A percentile compares a stretch with the other conserved stretches of the same genome.
These are phyloP conservation scores for Suillus spraguei DNA, from an alignment of 768 basidiomycete species.

Conservation along the genomic window DNA sequence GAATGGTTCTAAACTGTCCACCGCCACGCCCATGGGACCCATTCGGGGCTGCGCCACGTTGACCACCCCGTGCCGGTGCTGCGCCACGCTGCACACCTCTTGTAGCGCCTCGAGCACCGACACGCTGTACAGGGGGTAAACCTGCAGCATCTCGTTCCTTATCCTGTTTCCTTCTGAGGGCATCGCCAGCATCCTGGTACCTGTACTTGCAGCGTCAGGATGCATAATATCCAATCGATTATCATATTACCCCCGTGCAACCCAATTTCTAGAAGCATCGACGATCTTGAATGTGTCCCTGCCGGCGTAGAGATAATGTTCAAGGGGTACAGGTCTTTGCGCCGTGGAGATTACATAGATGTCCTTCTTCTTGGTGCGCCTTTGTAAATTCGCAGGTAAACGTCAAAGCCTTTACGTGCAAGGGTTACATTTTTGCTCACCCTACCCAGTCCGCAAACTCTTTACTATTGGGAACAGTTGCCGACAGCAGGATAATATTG, in stretches of 20 bases:
- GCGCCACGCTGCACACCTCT: constrained; percentile 49
- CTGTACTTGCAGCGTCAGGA: constrained; percentile 41
- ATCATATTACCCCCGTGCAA: constrained; percentile 76
- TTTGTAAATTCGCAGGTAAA: constrained; percentile 32
- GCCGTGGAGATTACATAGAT: constrained; percentile 98
- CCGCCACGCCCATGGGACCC: constrained; percentile 47
- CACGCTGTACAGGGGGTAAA: constrained; percentile 79
- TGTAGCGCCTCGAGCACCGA: constrained; percentile 78
- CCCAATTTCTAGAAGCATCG: constrained; percentile 65
- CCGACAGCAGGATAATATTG: constrained; percentile 95
- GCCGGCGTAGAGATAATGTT: constrained; percentile 97
- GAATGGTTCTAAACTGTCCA: constrained; percentile 56
- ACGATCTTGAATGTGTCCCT: constrained; percentile 93
- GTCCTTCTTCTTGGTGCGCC: constrained; percentile 98
- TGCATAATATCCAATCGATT: background rate
- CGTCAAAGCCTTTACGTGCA: background rate
- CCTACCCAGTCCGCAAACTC: constrained; percentile 99
- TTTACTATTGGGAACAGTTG: constrained; percentile 96
- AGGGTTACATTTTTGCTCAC: constrained; percentile 46
- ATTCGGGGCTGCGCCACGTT: constrained; percentile 49
- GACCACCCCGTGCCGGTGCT: constrained; percentile 52
- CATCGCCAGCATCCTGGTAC: constrained; percentile 89
- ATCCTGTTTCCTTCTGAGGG: constrained; percentile 91
- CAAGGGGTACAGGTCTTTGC: constrained; percentile 94
- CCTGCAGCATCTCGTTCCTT: constrained; percentile 98